Conservation (phyloP, 495 filamentous ascomycete species). For the Podospora didyma region DNA sequence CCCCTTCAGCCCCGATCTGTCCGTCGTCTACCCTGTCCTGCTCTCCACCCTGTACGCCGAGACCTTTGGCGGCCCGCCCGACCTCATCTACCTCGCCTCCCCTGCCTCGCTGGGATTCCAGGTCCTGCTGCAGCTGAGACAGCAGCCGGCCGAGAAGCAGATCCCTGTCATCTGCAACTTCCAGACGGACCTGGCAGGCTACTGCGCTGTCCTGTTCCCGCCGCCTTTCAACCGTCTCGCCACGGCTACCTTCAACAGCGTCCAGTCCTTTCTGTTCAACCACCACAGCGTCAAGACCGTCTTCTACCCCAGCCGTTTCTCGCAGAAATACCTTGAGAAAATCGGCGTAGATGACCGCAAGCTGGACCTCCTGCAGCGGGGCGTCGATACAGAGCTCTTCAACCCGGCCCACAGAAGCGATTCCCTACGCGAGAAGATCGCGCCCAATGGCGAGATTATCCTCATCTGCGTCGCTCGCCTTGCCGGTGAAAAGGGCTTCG, state of each 20-base stretch:
- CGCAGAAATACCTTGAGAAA: slow-evolving; percentile 50
- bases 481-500: slow-evolving; percentile 62
- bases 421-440: slow-evolving; percentile 42
- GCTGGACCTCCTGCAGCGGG: slow-evolving; percentile 51
- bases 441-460: slow-evolving; percentile 55
- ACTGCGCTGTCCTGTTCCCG: slow-evolving; percentile 58
- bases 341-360: slow-evolving; percentile 45
- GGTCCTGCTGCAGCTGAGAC: slow-evolving; percentile 53
- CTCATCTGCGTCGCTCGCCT: slow-evolving; percentile 56
- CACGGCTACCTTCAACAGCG: slow-evolving; percentile 48
- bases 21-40: slow-evolving; percentile 59
- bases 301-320: slow-evolving; percentile 58
- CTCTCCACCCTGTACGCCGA: slow-evolving; percentile 48
- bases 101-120: slow-evolving; percentile 63
- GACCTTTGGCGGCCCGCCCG: slow-evolving; percentile 46
- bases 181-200: slow-evolving; percentile 62
- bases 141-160: slow-evolving; percentile 44
- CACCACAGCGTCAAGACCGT: slow-evolving; percentile 53
- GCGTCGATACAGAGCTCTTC: slow-evolving; percentile 58
- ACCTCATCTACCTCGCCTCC: slow-evolving; percentile 60
- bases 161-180: slow-evolving; percentile 58
- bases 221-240: slow-evolving; percentile 51
- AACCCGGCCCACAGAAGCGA: slow-evolving; percentile 45
- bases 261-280: slow-evolving; percentile 58
- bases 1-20: slow-evolving; percentile 63